Evolutionary conservation across 2,329 filamentous ascomycete species (phyloP), one percentile per base, ranked within the genome.

Genomic region (Diaporthe helianthi): DNA sequence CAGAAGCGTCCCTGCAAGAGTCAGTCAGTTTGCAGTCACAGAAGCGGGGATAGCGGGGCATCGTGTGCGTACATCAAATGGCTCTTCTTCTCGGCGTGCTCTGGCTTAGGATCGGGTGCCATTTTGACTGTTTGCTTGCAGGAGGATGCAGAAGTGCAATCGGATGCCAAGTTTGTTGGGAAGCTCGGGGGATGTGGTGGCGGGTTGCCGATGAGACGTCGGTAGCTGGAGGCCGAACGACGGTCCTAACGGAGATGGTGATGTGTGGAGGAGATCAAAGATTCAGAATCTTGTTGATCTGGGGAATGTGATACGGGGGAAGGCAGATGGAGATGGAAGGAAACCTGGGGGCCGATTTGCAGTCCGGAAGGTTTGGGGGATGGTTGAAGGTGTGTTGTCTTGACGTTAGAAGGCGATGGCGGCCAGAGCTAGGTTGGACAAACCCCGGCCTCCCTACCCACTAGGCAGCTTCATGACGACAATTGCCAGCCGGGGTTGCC

Each of bases 1-100:
- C 94, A 71, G 94, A 97, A 79, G 92, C 86, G 83, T 98, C 94
- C 84, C 94, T 97, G 75, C 67, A 17, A 67, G 36, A 51, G 44
- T 69, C 26, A 58, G 63, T 55, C 19, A 47, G 49, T 53, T 15
- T 12, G 33, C 38, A 49, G 36, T 26, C 47, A 55, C 26, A 29
- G 41, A 29, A 63, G 58, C 58, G 58, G 41, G 41, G 51, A 41
- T 51, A 26, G 60, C 44, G 68, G 65, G 65, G 61, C 51, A 31
- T 31, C 60, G 69, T 66, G 26, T 69, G 83, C 92, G 80, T 88
- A 95, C 93, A 89, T 87, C 82, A 95, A 81, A 82, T 95, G 92
- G 81, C 90, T 91, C 90, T 93, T 94, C 89, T 93, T 94, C 76
- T 92, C 87, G 64, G 76, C 78, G 75, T 87, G 82, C 76, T 87